A percentile compares a stretch with the other conserved stretches of the same genome.
phyloP scores from a whole-genome alignment of 768 basidiomycete genomes.

The Epithele typhae region DNA sequence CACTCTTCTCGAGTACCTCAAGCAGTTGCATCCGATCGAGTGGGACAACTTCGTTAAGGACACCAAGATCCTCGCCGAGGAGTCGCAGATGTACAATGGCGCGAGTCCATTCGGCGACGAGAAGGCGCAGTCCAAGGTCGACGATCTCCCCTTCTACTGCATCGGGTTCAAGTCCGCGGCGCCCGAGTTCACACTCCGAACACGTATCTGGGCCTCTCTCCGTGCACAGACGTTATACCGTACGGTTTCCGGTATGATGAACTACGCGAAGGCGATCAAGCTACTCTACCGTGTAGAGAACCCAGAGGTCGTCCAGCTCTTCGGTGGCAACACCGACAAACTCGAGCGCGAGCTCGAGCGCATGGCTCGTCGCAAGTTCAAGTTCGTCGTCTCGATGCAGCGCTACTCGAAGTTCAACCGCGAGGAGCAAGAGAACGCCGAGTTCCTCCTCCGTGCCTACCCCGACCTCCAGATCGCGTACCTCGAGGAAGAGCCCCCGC shows the following conservation, averaged over 20 bases:
- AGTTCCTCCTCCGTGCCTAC: constrained; percentile 95
- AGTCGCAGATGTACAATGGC: constrained; percentile 83
- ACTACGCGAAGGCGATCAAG: constrained; percentile 99
- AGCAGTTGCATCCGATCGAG: constrained; percentile 95
- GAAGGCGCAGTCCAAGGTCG: constrained; percentile 77
- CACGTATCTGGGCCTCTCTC: constrained; percentile 98
- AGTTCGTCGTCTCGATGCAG: constrained; percentile 99
- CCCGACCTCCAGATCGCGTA: constrained; percentile 99
- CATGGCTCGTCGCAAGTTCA: constrained; percentile 98
- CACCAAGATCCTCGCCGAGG: constrained; percentile 97
- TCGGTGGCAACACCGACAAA: constrained; percentile 96
- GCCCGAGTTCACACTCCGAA: constrained; percentile 96
- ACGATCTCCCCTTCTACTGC: constrained; percentile 96
- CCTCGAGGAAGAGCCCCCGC: constrained; percentile 90
- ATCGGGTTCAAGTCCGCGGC: constrained; percentile 99
- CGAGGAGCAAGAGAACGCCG: constrained; percentile 98
- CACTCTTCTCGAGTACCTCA: constrained; percentile 95
- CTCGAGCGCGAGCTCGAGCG: constrained; percentile 95
- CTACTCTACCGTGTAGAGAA: constrained; percentile 99
- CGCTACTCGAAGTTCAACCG: constrained; percentile 99
- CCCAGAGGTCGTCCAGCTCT: constrained; percentile 96
- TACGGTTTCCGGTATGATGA: constrained; percentile 99
- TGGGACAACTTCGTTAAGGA: constrained; percentile 99
- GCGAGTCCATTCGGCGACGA: constrained; percentile 74
- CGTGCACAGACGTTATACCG: constrained; percentile 98